These are phyloP conservation scores for Emergomyces africanus DNA, from an alignment of 2,329 filamentous ascomycete species.

Conservation along the genomic window DNA sequence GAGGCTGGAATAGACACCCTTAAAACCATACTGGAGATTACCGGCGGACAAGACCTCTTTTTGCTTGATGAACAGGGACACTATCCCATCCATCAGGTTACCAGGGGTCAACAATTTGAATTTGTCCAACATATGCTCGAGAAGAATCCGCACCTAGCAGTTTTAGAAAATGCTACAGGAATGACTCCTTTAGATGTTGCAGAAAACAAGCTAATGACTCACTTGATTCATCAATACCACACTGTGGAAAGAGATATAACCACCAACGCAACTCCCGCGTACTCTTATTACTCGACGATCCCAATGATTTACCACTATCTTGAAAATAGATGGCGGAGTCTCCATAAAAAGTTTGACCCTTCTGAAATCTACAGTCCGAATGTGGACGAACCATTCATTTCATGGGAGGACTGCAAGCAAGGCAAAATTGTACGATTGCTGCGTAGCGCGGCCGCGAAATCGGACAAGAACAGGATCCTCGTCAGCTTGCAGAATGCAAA, in stretches of 20 bases:
- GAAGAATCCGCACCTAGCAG: constrained; percentile 46
- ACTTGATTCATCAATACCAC: constrained; percentile 17
- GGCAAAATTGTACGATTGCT: constrained; percentile 2
- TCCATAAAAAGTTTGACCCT: neutral
- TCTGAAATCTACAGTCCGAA: neutral
- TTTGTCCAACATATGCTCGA: constrained; percentile 43
- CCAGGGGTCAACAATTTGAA: constrained; percentile 38
- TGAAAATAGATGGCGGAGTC: neutral
- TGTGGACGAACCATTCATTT: constrained; percentile 1
- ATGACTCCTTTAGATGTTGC: constrained; percentile 42
- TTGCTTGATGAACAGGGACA: constrained; percentile 33
- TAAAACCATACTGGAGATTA: constrained; percentile 42
- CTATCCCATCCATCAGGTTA: constrained; percentile 28
- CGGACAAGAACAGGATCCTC: constrained; percentile 36
- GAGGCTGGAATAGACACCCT: constrained; percentile 32
- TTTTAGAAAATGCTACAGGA: constrained; percentile 64
- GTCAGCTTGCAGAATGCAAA: constrained; percentile 48
- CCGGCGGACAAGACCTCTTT: constrained; percentile 31
- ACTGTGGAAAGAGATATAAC: constrained; percentile 13
- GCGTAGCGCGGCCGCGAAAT: neutral
- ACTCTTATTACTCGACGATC: too few species aligned
- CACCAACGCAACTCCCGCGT: too few species aligned
- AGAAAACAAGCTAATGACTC: constrained; percentile 4
- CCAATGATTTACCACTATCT: neutral
- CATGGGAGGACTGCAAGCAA: neutral